Conservation (phyloP, 2,329 filamentous ascomycete genomes). For the Claviceps maximensis region DNA sequence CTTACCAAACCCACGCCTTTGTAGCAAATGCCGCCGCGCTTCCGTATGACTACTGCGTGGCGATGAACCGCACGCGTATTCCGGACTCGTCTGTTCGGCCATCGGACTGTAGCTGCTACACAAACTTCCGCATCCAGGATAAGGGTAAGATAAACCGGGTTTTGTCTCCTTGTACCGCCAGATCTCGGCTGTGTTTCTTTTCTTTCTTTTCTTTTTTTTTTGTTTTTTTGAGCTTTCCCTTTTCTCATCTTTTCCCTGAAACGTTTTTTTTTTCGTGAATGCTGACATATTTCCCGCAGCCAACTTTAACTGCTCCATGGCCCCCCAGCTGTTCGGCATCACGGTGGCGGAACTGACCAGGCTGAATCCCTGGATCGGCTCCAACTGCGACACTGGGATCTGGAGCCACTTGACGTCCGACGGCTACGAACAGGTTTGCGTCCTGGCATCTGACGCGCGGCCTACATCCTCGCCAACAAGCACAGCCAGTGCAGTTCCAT, state of each 20-base stretch:
- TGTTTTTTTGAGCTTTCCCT: too few species aligned
- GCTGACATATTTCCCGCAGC: background rate
- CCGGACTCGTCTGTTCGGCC: background rate
- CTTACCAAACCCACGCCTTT: too few species aligned
- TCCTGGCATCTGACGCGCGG: background rate
- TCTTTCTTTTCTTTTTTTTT: too few species aligned
- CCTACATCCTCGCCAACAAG: background rate
- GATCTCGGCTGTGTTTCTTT: too few species aligned
- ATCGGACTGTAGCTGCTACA: background rate
- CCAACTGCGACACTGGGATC: background rate
- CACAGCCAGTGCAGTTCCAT: background rate
- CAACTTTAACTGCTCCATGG: background rate
- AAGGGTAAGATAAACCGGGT: background rate
- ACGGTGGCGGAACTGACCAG: background rate
- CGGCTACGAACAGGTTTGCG: constrained; percentile 1
- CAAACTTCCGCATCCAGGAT: background rate
- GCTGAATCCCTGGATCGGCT: constrained; percentile 2
- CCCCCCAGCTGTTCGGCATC: background rate
- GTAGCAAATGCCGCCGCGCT: background rate
- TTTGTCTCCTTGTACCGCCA: background rate
- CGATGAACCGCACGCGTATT: background rate
- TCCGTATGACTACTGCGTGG: background rate
- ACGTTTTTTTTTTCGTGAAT: too few species aligned
- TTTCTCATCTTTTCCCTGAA: too few species aligned
- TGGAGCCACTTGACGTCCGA: background rate